phyloP scores from a whole-genome alignment of 352 stramenopile genomes.

The Lagenidium sp. region DNA sequence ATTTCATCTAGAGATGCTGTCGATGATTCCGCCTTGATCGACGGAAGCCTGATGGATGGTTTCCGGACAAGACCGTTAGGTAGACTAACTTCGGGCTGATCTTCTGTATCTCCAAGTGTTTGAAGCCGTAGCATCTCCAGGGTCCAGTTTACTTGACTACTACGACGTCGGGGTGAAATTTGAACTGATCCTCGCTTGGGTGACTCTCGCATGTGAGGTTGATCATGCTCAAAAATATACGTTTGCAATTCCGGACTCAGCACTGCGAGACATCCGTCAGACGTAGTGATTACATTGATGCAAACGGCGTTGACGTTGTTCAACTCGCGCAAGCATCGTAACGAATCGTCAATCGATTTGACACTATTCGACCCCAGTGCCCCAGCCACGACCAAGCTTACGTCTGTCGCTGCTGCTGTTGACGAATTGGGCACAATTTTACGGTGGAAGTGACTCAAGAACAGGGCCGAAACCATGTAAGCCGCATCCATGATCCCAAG shows the following conservation, averaged over 20 bases:
- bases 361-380: conserved; percentile 6
- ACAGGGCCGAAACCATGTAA: conserved; percentile 3
- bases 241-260: conserved; percentile 2
- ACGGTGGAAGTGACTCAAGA: conserved; percentile 13
- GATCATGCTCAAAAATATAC: not conserved
- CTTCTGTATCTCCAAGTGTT: not conserved
- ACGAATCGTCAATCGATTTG: not conserved
- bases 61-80: no score
- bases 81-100: no score
- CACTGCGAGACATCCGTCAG: conserved; percentile 8
- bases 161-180: not conserved
- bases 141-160: not conserved
- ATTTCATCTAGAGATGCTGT: conserved; percentile 1
- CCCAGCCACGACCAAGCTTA: conserved; percentile 6
- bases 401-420: no score
- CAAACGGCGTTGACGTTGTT: not conserved
- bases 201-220: not conserved
- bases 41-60: conserved; percentile 6
- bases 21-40: conserved; percentile 1
- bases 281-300: conserved; percentile 1
- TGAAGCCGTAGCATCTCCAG: conserved; percentile 6
- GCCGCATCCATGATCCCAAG: conserved; percentile 10
- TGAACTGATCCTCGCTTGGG: not conserved
- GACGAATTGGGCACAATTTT: no score
- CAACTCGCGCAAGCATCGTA: not conserved